These are phyloP conservation scores for Phytopythium chamaehyphon DNA, from an alignment of 352 stramenopile genomes.

Conservation along the genomic window DNA sequence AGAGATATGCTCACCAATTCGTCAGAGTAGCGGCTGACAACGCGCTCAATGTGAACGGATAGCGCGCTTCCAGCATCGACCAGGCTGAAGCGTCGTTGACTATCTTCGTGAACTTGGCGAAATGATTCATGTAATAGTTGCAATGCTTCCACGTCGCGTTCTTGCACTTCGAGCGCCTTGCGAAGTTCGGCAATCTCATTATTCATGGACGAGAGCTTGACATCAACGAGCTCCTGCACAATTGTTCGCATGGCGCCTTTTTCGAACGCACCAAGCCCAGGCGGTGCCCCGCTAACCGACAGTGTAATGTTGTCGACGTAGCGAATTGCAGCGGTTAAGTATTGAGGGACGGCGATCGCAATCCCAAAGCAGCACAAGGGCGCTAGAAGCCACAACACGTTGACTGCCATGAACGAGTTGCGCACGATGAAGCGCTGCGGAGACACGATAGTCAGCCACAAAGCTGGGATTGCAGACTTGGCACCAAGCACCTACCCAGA, in stretches of 20 bases:
- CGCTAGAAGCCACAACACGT: constrained; percentile 69
- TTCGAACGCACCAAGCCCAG: constrained; percentile 27
- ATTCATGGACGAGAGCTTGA: constrained; percentile 54
- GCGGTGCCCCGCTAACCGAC: constrained; percentile 23
- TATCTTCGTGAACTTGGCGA: constrained; percentile 47
- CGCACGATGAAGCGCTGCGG: constrained; percentile 31
- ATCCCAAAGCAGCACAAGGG: constrained; percentile 68
- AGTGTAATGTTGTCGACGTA: constrained; percentile 66
- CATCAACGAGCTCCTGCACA: constrained; percentile 66
- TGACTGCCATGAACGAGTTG: constrained; percentile 73
- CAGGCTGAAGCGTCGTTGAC: constrained; percentile 57
- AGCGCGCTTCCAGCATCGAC: constrained; percentile 47
- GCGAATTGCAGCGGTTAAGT: constrained; percentile 59
- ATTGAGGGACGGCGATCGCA: constrained; percentile 65
- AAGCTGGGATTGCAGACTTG: no score
- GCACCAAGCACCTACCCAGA: constrained; percentile 28
- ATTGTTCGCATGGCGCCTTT: constrained; percentile 56
- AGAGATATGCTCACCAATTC: constrained; percentile 35
- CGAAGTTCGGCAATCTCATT: constrained; percentile 46
- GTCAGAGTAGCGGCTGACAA: constrained; percentile 61
- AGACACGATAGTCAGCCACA: neutral
- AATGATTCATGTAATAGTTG: constrained; percentile 54
- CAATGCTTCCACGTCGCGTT: constrained; percentile 57
- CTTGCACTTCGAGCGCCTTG: constrained; percentile 46
- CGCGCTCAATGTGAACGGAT: constrained; percentile 63